Evolutionary conservation across 495 filamentous ascomycete genomes (phyloP).

Genomic region (Poronia punctata): DNA sequence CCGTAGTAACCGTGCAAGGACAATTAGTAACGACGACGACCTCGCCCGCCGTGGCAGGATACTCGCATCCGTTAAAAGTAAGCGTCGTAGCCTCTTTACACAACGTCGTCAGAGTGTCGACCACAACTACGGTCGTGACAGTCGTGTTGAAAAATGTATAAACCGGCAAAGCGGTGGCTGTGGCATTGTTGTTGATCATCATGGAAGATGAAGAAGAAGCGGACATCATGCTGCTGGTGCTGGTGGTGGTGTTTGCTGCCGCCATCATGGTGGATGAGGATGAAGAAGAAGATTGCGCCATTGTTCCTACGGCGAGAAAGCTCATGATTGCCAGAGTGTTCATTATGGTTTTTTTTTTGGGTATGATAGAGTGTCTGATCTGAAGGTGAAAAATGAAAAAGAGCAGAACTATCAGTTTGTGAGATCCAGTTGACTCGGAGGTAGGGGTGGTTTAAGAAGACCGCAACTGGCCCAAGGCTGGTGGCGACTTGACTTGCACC

Average conservation of each 20-base stretch:
- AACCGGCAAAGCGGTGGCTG: background rate
- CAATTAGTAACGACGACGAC: constrained; percentile 21
- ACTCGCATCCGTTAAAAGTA: constrained; percentile 17
- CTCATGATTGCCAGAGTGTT: constrained; percentile 8
- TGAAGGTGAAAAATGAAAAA: background rate
- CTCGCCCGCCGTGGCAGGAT: constrained; percentile 23
- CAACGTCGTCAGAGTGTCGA: constrained; percentile 20
- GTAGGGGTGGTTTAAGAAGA: constrained; percentile 16
- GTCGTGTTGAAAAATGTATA: constrained; percentile 12
- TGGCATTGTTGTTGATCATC: background rate
- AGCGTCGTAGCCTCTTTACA: constrained; percentile 20
- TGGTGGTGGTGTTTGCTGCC: constrained; percentile 6
- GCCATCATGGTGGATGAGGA: background rate
- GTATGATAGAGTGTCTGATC: background rate
- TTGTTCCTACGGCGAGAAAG: constrained; percentile 22
- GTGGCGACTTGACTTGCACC: constrained; percentile 7
- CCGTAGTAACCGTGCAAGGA: constrained; percentile 26
- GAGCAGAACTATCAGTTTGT: background rate
- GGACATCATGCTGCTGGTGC: background rate
- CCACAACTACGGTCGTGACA: constrained; percentile 19
- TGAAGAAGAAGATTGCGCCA: constrained; percentile 4
- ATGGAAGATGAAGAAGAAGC: background rate
- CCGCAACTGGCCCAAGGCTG: constrained; percentile 12
- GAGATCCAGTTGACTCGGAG: background rate
- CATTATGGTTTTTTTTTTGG: constrained; percentile 10